Conservation (phyloP, 208 protist genomes). For the Vickermania ingenoplastis region DNA sequence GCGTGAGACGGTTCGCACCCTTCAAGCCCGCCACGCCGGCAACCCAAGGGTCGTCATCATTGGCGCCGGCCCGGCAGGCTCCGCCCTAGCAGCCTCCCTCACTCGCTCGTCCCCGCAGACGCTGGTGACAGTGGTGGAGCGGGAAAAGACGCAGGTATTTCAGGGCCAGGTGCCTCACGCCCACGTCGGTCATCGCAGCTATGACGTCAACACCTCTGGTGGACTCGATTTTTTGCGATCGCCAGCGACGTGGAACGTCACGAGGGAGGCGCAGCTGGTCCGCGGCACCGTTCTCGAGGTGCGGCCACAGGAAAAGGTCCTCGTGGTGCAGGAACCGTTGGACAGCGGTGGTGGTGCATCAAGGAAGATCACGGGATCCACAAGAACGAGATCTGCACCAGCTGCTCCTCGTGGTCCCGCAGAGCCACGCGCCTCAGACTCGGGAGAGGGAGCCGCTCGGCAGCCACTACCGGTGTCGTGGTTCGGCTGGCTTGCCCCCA, state of each 20-base stretch:
- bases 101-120: conserved; percentile 31
- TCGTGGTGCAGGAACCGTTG: conserved; percentile 21
- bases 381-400: too few relatives aligned
- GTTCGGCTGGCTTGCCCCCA: not conserved
- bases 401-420: not conserved
- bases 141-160: conserved; percentile 50
- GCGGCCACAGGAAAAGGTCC: conserved; percentile 34
- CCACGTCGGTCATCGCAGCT: conserved; percentile 80
- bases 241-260: conserved; percentile 69
- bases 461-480: not conserved
- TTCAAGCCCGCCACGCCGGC: conserved; percentile 12
- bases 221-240: conserved; percentile 60
- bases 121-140: conserved; percentile 75
- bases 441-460: not conserved
- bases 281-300: conserved; percentile 47
- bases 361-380: too few relatives aligned
- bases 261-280: conserved; percentile 59
- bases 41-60: conserved; percentile 65
- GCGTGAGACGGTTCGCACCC: conserved; percentile 21
- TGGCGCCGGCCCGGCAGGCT: conserved; percentile 54
- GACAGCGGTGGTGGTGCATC: too few relatives aligned
- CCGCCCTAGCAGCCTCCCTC: conserved; percentile 47
- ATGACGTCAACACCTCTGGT: conserved; percentile 72
- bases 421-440: not conserved
- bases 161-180: conserved; percentile 51